A percentile compares a stretch with the other conserved stretches of the same genome.
These are phyloP conservation scores for Aureobasidium sp. DNA, from an alignment of 2,329 filamentous ascomycete species.

Conservation along the genomic window DNA sequence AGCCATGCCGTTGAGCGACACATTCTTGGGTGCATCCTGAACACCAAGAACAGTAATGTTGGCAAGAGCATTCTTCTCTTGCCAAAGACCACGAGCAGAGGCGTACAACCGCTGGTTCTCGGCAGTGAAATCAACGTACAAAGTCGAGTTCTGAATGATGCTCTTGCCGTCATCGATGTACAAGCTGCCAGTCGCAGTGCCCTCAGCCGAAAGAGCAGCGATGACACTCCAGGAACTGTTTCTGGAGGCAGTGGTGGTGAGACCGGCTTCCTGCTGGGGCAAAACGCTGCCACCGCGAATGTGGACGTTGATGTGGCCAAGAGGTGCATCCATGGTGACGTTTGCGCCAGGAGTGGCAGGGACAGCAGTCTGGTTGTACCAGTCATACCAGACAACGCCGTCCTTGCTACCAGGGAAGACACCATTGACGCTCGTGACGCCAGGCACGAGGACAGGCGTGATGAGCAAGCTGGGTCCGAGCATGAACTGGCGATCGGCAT, in stretches of 20 bases:
- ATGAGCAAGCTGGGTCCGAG: constrained; percentile 61
- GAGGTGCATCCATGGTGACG: constrained; percentile 53
- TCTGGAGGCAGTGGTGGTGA: constrained; percentile 59
- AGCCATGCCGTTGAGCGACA: constrained; percentile 47
- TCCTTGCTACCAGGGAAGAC: constrained; percentile 61
- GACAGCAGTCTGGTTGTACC: constrained; percentile 61
- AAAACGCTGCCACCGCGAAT: constrained; percentile 62
- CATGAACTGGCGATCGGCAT: constrained; percentile 65
- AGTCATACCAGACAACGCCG: constrained; percentile 67
- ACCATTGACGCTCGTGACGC: constrained; percentile 54
- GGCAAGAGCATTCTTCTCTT: constrained; percentile 51
- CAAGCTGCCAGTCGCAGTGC: constrained; percentile 53
- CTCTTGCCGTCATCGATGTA: constrained; percentile 74
- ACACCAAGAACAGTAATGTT: constrained; percentile 60
- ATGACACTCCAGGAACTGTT: constrained; percentile 61
- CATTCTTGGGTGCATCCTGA: constrained; percentile 30
- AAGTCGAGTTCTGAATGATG: constrained; percentile 48
- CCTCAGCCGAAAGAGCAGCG: constrained; percentile 50
- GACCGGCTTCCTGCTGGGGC: constrained; percentile 59
- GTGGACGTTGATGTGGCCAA: constrained; percentile 65
- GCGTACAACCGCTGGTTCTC: constrained; percentile 43
- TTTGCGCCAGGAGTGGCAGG: constrained; percentile 48
- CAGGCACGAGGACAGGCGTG: constrained; percentile 59
- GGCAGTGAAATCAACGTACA: constrained; percentile 49
- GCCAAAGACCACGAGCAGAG: constrained; percentile 44